These are phyloP conservation scores for Viridothelium virens DNA, from an alignment of 495 filamentous ascomycete genomes.

Conservation along the genomic window DNA sequence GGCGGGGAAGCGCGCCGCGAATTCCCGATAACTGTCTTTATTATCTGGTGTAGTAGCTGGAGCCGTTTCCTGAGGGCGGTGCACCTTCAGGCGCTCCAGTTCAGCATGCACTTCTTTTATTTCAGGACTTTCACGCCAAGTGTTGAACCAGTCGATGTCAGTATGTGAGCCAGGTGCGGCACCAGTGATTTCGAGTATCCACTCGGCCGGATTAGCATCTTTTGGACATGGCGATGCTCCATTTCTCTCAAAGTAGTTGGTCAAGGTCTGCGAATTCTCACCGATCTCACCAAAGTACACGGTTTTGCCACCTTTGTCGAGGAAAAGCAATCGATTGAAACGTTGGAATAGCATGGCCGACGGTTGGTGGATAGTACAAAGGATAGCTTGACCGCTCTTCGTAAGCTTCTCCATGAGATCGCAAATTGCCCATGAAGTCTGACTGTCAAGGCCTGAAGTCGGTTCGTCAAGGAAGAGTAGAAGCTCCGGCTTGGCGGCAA, in stretches of 20 bases:
- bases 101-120: slow-evolving; percentile 58
- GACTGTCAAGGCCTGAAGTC: slow-evolving; percentile 33
- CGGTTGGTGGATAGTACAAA: slow-evolving; percentile 64
- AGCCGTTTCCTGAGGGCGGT: slow-evolving; percentile 42
- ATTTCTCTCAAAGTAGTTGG: slow-evolving; percentile 73
- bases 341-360: slow-evolving; percentile 83
- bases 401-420: slow-evolving; percentile 30
- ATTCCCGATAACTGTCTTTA: slow-evolving; percentile 39
- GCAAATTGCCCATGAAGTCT: slow-evolving; percentile 27
- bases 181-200: slow-evolving; percentile 92
- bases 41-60: slow-evolving; percentile 24
- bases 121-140: slow-evolving; percentile 73
- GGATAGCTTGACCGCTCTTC: slow-evolving; percentile 27
- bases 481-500: slow-evolving; percentile 29
- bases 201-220: slow-evolving; percentile 87
- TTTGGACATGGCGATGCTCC: slow-evolving; percentile 63
- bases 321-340: slow-evolving; percentile 82
- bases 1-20: slow-evolving; percentile 36
- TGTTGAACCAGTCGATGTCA: slow-evolving; percentile 72
- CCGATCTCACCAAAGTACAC: slow-evolving; percentile 88
- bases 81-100: slow-evolving; percentile 58
- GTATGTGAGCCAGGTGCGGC: slow-evolving; percentile 74
- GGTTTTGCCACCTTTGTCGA: slow-evolving; percentile 70
- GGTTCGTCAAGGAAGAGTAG: slow-evolving; percentile 35
- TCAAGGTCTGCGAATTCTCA: slow-evolving; percentile 62